Percentiles rank a stretch among this genome's conserved stretches.
phyloP scores from a whole-genome alignment of 148 eudicot species.

The Suaeda aralocaspica region DNA sequence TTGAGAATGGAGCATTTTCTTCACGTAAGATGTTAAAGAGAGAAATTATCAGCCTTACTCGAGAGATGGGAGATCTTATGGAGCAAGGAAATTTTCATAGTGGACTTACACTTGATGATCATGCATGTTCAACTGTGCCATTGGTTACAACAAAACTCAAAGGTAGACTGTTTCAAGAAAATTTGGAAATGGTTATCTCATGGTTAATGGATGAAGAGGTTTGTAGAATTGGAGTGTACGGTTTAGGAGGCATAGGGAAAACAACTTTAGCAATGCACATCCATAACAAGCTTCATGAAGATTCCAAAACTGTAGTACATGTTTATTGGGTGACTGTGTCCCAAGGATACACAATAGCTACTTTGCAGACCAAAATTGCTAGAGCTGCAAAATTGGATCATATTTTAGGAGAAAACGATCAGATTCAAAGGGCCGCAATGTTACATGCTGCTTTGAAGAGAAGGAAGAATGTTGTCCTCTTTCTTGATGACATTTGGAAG shows the following conservation, averaged over 20 bases:
- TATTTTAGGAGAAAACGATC: background rate
- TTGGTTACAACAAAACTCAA: conserved; percentile 13
- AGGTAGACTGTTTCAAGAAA: conserved; percentile 10
- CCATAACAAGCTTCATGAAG: conserved; percentile 15
- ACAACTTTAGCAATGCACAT: conserved; percentile 17
- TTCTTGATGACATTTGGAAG: conserved; percentile 21
- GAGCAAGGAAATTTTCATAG: conserved; percentile 15
- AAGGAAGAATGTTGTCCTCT: conserved; percentile 17
- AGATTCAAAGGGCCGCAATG: conserved; percentile 10
- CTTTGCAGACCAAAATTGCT: conserved; percentile 7
- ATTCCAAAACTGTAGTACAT: background rate
- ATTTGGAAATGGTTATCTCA: conserved; percentile 9
- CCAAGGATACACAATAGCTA: background rate
- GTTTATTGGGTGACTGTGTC: conserved; percentile 20
- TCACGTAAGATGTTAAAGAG: conserved; percentile 13
- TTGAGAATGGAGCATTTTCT: background rate
- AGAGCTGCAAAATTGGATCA: conserved; percentile 14
- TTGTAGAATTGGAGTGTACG: conserved; percentile 14
- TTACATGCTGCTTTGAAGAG: conserved; percentile 7
- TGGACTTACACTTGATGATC: conserved; percentile 15
- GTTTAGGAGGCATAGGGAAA: conserved; percentile 18
- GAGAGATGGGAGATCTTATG: conserved; percentile 10
- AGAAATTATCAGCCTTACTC: conserved; percentile 5
- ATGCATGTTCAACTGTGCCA: conserved; percentile 20
- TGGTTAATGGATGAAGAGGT: conserved; percentile 8